Evolutionary conservation across 2,329 filamentous ascomycete species (phyloP), one percentile per base, ranked within the genome.

Genomic region (Epichloe gansuensis): DNA sequence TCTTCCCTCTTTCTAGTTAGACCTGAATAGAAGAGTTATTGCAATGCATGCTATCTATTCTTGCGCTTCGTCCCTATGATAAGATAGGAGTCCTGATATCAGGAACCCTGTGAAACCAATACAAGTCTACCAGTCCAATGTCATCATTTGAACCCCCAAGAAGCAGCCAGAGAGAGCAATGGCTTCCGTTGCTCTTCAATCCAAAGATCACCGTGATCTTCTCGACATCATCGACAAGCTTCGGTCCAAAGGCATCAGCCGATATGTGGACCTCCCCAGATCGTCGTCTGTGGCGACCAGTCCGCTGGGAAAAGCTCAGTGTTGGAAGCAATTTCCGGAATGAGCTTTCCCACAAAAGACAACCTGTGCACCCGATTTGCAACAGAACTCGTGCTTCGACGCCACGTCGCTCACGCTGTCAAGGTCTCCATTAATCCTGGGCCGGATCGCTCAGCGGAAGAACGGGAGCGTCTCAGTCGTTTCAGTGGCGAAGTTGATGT

Each of bases 291-390:
- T 49, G 81, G 82, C 3, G 76, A 83, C 53, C 80, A 83, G 57
- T 81, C 76, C 0, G 75, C 76, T 1, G 82, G 81, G 3, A 86
- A 86, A 62, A 82, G 77, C 52, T 83, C 80, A 0, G 78, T 84
- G 0, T 72, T 86, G 0, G 80, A 85, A 58, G 81, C 80, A 1
- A 78, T 86, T 41, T 82, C 81, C 0, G 74, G 78, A 3, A 72
- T 85, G 2, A 71, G 73, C 0, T 85, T 86, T 55, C 81, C 81
- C 0, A 67, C 71, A 8, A 77, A 80, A 25, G 76, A 78, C 51
- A 77, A 73, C 39, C 61, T 83, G 0, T 85, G 81, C 62, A 85
- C 82, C 0, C 72, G 78, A 0, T 85, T 85, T 55, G 75, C 81
- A 0, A 85, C 80, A 0, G 79, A 85, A 61, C 66, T 85, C 21